phyloP scores from a whole-genome alignment of 2,329 filamentous ascomycete species.

The Dendryphion nanum region DNA sequence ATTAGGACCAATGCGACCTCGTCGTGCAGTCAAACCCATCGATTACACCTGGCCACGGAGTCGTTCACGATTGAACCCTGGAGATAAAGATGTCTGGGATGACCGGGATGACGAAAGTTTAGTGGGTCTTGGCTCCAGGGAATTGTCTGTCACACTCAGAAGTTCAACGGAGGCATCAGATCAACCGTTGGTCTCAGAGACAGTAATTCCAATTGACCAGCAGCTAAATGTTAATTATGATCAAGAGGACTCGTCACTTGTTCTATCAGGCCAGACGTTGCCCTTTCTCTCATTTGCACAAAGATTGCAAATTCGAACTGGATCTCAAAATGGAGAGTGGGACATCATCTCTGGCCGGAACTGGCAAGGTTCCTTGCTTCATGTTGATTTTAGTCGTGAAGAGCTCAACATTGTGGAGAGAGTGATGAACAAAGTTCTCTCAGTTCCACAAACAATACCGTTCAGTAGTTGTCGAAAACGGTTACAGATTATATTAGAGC shows the following conservation, averaged over 20 bases:
- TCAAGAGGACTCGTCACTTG: slow-evolving; percentile 19
- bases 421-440: slow-evolving; percentile 9
- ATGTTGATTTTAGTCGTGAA: slow-evolving; percentile 31
- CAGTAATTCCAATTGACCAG: slow-evolving; percentile 15
- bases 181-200: slow-evolving; percentile 7
- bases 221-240: slow-evolving; percentile 20
- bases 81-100: neutral
- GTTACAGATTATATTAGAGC: slow-evolving; percentile 18
- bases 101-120: neutral
- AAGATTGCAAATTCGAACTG: slow-evolving; percentile 14
- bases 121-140: neutral
- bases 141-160: neutral
- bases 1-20: slow-evolving; percentile 14
- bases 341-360: slow-evolving; percentile 16
- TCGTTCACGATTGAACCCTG: neutral
- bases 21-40: slow-evolving; percentile 20
- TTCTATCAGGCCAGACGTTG: slow-evolving; percentile 8
- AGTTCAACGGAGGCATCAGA: neutral
- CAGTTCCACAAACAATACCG: slow-evolving; percentile 2
- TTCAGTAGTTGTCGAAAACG: slow-evolving; percentile 18
- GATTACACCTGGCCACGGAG: slow-evolving; percentile 28
- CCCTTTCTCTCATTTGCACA: slow-evolving; percentile 30
- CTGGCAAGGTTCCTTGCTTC: slow-evolving; percentile 31
- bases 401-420: slow-evolving; percentile 25
- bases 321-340: slow-evolving; percentile 20